A percentile compares a stretch with the other conserved stretches of the same genome.
These are phyloP conservation scores for Amanita polypyramis DNA, from an alignment of 768 basidiomycete species.

Conservation along the genomic window DNA sequence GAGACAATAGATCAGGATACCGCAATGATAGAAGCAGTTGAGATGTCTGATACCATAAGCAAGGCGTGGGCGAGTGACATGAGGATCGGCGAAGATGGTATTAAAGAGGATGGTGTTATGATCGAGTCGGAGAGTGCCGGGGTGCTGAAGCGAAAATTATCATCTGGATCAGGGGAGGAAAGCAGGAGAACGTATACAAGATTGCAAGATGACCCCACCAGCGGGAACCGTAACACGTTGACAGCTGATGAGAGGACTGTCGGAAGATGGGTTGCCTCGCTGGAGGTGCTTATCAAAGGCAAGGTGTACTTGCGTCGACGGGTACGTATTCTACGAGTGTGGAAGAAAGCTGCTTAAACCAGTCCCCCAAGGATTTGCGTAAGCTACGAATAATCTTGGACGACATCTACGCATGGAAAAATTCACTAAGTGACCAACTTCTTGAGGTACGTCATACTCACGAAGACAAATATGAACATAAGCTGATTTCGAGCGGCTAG, in stretches of 20 bases:
- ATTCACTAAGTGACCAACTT: not conserved
- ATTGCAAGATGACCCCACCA: not conserved
- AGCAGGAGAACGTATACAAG: not conserved
- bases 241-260: not conserved
- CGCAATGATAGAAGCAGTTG: not conserved
- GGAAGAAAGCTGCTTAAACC: not conserved
- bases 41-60: not conserved
- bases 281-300: constrained; percentile 5
- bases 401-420: not conserved
- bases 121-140: not conserved
- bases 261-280: not conserved
- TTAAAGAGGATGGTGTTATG: not conserved
- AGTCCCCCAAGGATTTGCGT: not conserved
- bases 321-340: not conserved
- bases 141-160: constrained; percentile 2
- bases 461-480: not conserved
- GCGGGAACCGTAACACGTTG: not conserved
- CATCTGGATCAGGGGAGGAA: not conserved
- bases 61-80: not conserved
- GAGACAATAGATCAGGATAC: not conserved
- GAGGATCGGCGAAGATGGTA: not conserved
- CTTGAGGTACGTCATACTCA: not conserved
- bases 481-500: not conserved
- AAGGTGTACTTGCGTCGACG: constrained; percentile 2
- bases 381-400: not conserved